These are phyloP conservation scores for Starmerella roubikii DNA, from an alignment of 805 yeast species.

Conservation along the genomic window DNA sequence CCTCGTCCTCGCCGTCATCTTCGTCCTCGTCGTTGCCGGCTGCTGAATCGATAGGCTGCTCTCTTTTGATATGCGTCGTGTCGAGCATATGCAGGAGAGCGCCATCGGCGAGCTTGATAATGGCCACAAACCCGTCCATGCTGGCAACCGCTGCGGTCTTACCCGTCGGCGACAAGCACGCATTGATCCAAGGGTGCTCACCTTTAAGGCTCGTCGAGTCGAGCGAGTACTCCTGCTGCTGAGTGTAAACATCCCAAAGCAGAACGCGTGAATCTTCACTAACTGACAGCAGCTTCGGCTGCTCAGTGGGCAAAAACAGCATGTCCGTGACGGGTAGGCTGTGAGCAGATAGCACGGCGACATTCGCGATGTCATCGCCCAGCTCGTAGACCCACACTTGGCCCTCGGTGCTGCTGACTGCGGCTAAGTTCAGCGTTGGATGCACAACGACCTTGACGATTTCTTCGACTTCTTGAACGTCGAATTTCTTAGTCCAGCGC, in stretches of 20 bases:
- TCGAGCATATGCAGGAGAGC: conserved; percentile 50
- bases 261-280: conserved; percentile 80
- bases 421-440: conserved; percentile 63
- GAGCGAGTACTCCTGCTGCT: conserved; percentile 42
- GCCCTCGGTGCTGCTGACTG: conserved; percentile 86
- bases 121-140: conserved; percentile 70
- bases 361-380: conserved; percentile 29
- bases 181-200: conserved; percentile 79
- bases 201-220: conserved; percentile 49
- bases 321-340: conserved; percentile 71
- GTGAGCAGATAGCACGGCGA: conserved; percentile 39
- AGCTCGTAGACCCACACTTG: conserved; percentile 87
- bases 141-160: conserved; percentile 64
- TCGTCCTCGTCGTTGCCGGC: conserved; percentile 30
- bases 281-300: conserved; percentile 53
- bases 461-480: conserved; percentile 80
- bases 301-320: conserved; percentile 46
- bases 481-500: conserved; percentile 58
- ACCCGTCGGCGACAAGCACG: conserved; percentile 38
- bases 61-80: conserved; percentile 30
- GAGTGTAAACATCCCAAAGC: conserved; percentile 80
- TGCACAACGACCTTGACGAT: conserved; percentile 72
- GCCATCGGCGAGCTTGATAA: conserved; percentile 68
- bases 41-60: not conserved
- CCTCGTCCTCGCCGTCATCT: conserved; percentile 28